Conservation (phyloP, 768 basidiomycete genomes). For the Coprinopsis sp. region DNA sequence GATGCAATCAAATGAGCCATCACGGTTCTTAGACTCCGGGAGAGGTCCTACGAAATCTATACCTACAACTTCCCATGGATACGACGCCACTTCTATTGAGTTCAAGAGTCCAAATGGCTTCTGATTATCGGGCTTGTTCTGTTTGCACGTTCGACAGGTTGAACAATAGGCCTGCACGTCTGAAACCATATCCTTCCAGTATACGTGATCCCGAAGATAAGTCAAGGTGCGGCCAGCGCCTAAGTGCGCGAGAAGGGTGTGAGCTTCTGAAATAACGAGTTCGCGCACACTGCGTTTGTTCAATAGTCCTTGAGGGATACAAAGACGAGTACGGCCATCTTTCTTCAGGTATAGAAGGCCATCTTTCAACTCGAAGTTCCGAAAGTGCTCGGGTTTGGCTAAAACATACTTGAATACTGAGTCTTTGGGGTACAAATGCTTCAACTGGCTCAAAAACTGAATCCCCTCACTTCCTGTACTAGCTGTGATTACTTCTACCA, state of each 20-base stretch:
- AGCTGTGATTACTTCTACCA: conserved; percentile 1
- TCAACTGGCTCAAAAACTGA: background rate
- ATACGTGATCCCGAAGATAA: conserved; percentile 22
- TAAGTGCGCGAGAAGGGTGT: conserved; percentile 32
- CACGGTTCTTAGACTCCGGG: conserved; percentile 13
- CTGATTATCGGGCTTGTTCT: conserved; percentile 19
- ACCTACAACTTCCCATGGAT: conserved; percentile 12
- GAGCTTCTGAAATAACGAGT: conserved; percentile 31
- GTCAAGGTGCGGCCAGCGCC: conserved; percentile 25
- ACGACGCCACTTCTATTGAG: conserved; percentile 7
- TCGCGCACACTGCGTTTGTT: conserved; percentile 18
- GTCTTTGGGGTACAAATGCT: conserved; percentile 7
- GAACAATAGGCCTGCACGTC: background rate
- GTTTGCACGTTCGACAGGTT: conserved; percentile 16
- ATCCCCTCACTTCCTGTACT: background rate
- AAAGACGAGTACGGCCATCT: conserved; percentile 9
- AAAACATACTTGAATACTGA: conserved; percentile 12
- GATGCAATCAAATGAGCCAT: conserved; percentile 7
- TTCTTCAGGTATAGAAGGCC: conserved; percentile 14
- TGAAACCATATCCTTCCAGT: conserved; percentile 22
- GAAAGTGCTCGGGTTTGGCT: conserved; percentile 10
- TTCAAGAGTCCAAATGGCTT: conserved; percentile 21
- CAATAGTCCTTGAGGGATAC: conserved; percentile 18
- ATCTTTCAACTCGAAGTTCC: conserved; percentile 13
- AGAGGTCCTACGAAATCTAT: conserved; percentile 19